Percentiles rank a stretch among this genome's conserved stretches.
Conservation (phyloP, 2,329 filamentous ascomycete species). For the Verticillium klebahnii region DNA sequence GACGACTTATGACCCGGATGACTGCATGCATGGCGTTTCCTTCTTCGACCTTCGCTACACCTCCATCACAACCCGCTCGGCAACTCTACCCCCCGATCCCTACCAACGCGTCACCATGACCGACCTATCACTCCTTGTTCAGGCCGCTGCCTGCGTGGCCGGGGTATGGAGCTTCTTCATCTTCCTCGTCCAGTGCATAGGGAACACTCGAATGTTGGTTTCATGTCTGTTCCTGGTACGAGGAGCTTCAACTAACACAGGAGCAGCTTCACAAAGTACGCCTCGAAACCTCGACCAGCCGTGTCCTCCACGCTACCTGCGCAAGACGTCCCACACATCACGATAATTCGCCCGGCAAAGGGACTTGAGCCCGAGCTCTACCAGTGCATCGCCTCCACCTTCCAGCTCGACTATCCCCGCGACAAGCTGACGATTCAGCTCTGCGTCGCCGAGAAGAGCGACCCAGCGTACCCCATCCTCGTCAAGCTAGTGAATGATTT, state of each 20-base stretch:
- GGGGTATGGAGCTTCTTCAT: constrained; percentile 50
- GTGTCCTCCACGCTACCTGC: constrained; percentile 45
- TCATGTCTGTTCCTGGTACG: neutral
- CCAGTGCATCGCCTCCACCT: constrained; percentile 84
- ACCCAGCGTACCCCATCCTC: constrained; percentile 74
- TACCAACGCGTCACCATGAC: neutral
- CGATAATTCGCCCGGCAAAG: constrained; percentile 89
- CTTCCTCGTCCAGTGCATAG: constrained; percentile 49
- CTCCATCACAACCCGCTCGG: neutral
- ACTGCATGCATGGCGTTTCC: neutral
- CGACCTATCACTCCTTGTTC: constrained; percentile 18
- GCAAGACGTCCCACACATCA: constrained; percentile 70
- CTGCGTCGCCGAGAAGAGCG: constrained; percentile 69
- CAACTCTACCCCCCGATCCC: neutral
- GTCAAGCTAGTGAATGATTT: constrained; percentile 69
- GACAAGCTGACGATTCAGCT: constrained; percentile 75
- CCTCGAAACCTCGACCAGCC: constrained; percentile 40
- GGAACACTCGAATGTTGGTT: constrained; percentile 51
- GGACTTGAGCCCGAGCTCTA: constrained; percentile 86
- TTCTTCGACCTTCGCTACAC: neutral
- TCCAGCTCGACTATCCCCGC: constrained; percentile 74
- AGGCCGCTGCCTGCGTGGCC: constrained; percentile 40
- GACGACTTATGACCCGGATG: neutral
- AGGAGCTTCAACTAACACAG: neutral
- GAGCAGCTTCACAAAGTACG: constrained; percentile 48